Evolutionary conservation across 345 rosid species (phyloP).

Genomic region (Arabidopsis thaliana): DNA sequence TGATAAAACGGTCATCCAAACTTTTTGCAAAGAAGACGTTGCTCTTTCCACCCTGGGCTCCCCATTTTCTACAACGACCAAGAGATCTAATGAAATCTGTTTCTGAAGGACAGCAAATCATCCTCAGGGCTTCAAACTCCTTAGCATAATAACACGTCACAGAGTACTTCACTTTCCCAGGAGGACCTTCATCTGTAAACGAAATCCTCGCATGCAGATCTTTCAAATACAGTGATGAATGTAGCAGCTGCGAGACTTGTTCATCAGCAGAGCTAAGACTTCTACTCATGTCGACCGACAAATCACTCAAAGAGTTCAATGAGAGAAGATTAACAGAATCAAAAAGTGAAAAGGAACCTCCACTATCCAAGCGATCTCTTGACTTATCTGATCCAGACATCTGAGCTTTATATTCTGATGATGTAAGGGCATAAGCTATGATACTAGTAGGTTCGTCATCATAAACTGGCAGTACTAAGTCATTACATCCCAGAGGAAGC

Average conservation of each 20-base stretch:
- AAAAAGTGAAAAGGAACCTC: conserved; percentile 56
- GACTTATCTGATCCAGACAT: conserved; percentile 66
- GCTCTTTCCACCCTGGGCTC: conserved; percentile 99
- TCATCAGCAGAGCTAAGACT: conserved; percentile 66
- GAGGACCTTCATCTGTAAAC: conserved; percentile 72
- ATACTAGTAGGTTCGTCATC: conserved; percentile 96
- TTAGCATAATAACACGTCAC: conserved; percentile 91
- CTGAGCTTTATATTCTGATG: conserved; percentile 69
- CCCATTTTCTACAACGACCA: conserved; percentile 98
- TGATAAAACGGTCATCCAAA: conserved; percentile 92
- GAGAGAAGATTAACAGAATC: conserved; percentile 65
- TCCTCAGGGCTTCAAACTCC: conserved; percentile 86
- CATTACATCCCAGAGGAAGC: conserved; percentile 72
- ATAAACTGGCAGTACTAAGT: conserved; percentile 75
- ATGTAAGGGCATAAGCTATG: conserved; percentile 79
- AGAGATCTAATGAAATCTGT: conserved; percentile 85
- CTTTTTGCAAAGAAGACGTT: conserved; percentile 97
- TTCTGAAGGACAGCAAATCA: conserved; percentile 86
- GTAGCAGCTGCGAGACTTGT: conserved; percentile 57
- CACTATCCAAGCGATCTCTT: conserved; percentile 56
- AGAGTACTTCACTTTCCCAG: conserved; percentile 75
- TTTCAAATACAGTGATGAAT: conserved; percentile 62
- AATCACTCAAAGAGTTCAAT: conserved; percentile 58
- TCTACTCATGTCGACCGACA: conserved; percentile 54
- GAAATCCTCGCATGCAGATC: conserved; percentile 79